phyloP scores from a whole-genome alignment of 169 alveolate species.

The Besnoitia besnoiti region DNA sequence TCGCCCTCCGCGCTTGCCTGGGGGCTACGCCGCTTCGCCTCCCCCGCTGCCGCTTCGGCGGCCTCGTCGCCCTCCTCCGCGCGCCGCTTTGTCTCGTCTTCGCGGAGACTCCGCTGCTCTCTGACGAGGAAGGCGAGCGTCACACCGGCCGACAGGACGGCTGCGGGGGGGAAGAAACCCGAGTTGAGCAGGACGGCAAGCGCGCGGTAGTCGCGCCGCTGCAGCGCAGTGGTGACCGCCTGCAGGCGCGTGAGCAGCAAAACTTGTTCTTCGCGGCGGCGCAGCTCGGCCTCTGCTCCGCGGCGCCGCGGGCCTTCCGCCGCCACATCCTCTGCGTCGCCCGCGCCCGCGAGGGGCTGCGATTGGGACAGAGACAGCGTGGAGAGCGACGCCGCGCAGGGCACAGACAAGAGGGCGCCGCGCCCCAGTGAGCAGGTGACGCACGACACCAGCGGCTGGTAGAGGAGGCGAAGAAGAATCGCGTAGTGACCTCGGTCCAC shows the following conservation, averaged over 20 bases:
- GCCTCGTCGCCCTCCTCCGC: too few species aligned
- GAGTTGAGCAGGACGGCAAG: not conserved
- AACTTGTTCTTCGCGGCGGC: not conserved
- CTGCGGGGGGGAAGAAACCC: not conserved
- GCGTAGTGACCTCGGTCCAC: not conserved
- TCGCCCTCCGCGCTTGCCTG: too few species aligned
- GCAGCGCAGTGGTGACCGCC: not conserved
- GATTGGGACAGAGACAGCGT: not conserved
- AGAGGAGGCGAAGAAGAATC: conserved; percentile 7
- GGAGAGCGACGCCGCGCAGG: not conserved
- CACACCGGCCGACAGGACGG: not conserved
- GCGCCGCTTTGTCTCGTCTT: too few species aligned
- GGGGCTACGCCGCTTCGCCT: too few species aligned
- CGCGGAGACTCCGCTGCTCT: not conserved
- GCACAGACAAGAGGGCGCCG: not conserved
- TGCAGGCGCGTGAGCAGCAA: not conserved
- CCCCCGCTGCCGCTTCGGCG: too few species aligned
- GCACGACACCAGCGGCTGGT: not conserved
- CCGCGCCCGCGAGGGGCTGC: not conserved
- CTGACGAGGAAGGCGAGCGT: not conserved
- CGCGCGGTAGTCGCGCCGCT: not conserved
- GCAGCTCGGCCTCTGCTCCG: not conserved
- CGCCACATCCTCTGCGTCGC: not conserved
- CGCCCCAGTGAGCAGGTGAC: not conserved
- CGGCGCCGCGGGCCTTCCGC: too few species aligned